Base-by-base conservation (phyloP, 2,329 filamentous ascomycete genomes). In the Fusarium bactridioides region DNA sequence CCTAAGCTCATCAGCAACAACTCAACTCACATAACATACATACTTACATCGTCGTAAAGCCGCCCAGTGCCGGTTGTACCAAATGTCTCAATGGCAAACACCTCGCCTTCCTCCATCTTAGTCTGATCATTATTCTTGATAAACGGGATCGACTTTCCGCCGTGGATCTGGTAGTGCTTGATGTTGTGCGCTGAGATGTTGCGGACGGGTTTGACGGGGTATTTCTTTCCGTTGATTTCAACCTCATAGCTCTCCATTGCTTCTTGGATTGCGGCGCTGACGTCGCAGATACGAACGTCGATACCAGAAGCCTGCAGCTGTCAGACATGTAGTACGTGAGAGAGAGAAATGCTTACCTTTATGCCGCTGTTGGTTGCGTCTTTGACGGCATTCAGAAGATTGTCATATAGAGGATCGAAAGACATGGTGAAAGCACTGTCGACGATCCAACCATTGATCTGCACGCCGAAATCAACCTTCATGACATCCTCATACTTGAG, bases 31-130 rank as follows among this genome's bases (percentile, higher is more conserved):
- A 12, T 3, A 31, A 6, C 2, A 1, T 15, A 3, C 11, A 33
- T 16, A 76, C 79, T 75, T 82, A 94, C 92, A 83, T 96, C 93
- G 76, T 97, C 94, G 73, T 88, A 85, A 47, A 95, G 90, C 78
- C 92, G 91, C 69, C 94, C 94, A 77, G 92, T 93, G 66, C 94
- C 95, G 18, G 94, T 97, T 78, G 91, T 95, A 40, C 94, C 94
- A 80, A 97, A 97, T 0, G 94, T 97, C 83, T 97, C 94, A 74
- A 97, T 97, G 67, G 94, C 94, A 81, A 95, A 97, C 23, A 94
- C 89, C 76, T 97, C 94, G 40, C 94, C 94, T 82, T 97, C 94
- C 82, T 97, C 94, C 94, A 97, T 97, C 86, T 97, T 97, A 43
- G 93, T 96, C 79, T 91, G 89, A 76, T 96, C 93, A 55, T 86